These are phyloP conservation scores for Elongisporangium anandrum DNA, from an alignment of 352 stramenopile genomes.

Conservation along the genomic window DNA sequence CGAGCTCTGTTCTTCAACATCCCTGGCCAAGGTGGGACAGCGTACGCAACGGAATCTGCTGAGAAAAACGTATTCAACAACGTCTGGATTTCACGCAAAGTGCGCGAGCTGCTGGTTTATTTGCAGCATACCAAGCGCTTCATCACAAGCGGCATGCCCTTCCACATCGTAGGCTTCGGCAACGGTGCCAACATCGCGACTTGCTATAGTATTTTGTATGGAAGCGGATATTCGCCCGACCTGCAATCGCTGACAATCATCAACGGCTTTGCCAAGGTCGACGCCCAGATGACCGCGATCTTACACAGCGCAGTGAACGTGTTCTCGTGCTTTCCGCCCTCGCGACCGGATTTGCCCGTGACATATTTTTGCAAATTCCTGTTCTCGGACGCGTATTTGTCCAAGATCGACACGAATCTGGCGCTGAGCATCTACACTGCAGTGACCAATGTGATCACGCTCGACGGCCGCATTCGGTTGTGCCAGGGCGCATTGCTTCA, in stretches of 20 bases:
- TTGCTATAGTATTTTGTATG: slow-evolving; percentile 55
- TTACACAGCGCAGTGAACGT: slow-evolving; percentile 81
- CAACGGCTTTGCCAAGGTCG: slow-evolving; percentile 82
- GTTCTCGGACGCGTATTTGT: slow-evolving; percentile 89
- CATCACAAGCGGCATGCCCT: slow-evolving; percentile 56
- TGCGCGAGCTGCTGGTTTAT: slow-evolving; percentile 85
- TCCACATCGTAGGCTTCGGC: slow-evolving; percentile 88
- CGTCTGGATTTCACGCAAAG: slow-evolving; percentile 65
- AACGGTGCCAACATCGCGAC: slow-evolving; percentile 85
- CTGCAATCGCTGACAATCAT: slow-evolving; percentile 77
- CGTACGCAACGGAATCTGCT: slow-evolving; percentile 25
- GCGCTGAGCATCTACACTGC: slow-evolving; percentile 92
- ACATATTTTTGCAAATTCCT: slow-evolving; percentile 89
- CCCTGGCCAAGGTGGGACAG: slow-evolving; percentile 81
- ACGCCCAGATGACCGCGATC: slow-evolving; percentile 70
- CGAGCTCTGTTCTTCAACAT: slow-evolving; percentile 91
- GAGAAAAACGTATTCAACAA: slow-evolving; percentile 76
- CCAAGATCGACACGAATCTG: slow-evolving; percentile 79
- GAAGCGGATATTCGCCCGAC: slow-evolving; percentile 33
- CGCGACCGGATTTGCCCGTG: slow-evolving; percentile 81
- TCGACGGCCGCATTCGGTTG: slow-evolving; percentile 82
- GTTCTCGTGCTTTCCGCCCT: slow-evolving; percentile 75
- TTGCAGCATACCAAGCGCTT: slow-evolving; percentile 73
- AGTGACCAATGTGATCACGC: slow-evolving; percentile 89
- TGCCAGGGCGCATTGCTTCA: slow-evolving; percentile 78